Evolutionary conservation across 805 yeast species (phyloP).

Genomic region (Zygosaccharomyces pseudorouxii): DNA sequence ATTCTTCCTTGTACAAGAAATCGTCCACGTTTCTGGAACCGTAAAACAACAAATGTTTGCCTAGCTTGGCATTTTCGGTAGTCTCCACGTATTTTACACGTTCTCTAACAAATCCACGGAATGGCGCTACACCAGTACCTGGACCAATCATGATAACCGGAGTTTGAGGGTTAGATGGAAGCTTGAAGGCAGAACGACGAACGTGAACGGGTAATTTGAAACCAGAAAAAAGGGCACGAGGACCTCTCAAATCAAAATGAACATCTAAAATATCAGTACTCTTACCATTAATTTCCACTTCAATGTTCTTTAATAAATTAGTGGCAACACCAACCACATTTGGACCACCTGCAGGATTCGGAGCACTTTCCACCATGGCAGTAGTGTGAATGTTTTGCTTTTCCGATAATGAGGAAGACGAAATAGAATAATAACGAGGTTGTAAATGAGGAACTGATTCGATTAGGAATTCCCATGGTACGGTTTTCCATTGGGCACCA

Average conservation of each 20-base stretch:
- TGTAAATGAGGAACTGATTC: conserved; percentile 79
- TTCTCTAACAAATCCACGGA: conserved; percentile 91
- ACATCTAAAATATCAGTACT: conserved; percentile 37
- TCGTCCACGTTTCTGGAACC: conserved; percentile 90
- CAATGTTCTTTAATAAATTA: conserved; percentile 72
- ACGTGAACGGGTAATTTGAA: conserved; percentile 82
- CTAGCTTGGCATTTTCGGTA: conserved; percentile 46
- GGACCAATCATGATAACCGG: conserved; percentile 95
- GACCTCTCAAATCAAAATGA: conserved; percentile 76
- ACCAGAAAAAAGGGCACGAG: conserved; percentile 49
- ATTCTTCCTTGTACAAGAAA: conserved; percentile 81
- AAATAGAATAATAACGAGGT: conserved; percentile 94
- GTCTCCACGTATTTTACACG: conserved; percentile 53
- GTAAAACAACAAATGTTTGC: conserved; percentile 71
- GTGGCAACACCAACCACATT: conserved; percentile 76
- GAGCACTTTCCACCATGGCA: conserved; percentile 79
- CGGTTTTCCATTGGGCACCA: conserved; percentile 63
- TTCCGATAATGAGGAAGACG: conserved; percentile 79
- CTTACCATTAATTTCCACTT: conserved; percentile 51
- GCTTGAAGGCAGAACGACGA: conserved; percentile 90
- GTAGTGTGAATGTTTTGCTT: conserved; percentile 76
- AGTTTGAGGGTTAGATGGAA: conserved; percentile 76
- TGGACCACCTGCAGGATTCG: conserved; percentile 27
- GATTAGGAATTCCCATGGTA: conserved; percentile 80
- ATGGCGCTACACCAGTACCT: conserved; percentile 98